Evolutionary conservation across 1,139 yeast genomes (phyloP), one percentile per base, ranked within the genome.

Genomic region (Saccharomyces pastorianus): DNA sequence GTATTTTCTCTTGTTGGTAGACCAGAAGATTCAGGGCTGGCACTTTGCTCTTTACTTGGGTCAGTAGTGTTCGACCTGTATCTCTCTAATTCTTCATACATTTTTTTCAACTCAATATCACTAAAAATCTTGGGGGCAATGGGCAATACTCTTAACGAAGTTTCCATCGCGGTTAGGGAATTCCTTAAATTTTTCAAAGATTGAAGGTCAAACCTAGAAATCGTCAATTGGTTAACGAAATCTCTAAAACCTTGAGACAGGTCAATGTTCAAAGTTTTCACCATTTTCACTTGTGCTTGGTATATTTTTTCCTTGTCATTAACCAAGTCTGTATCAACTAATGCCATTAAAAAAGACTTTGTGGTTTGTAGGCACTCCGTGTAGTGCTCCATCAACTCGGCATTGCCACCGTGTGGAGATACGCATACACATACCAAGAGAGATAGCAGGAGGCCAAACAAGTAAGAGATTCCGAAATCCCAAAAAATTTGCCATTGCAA

Each of bases 91-190:
- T 44, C 52, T 6, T 58, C 55, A 50, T 60, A 62, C 46, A 64
- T 51, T 17, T 51, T 51, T 31, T 59, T 56, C 13, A 67, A 48
- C 5, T 61, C 62, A 2, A 52, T 51, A 31, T 55, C 58, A 51
- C 61, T 60, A 23, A 66, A 55, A 14, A 67, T 52, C 31, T 56
- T 59, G 14, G 60, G 61, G 7, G 55, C 52, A 1, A 61, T 55
- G 1, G 80, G 79, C n/a, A 77, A 62, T 4, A 75, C 73, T 32
- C 79, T 63, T 23, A 76, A 60, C 7, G 80, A 75, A 7, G 74
- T 69, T 8, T 72, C 68, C 3, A 70, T 66, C 6, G 68, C 65
- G 25, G 78, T 78, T 32, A 77, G 53, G n/a, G 68, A 63, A 60
- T 78, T 77, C 62, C 81, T 69, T 13, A 77, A 60, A 2, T 56